Evolutionary conservation across 306 rosid genomes (phyloP), one percentile per base, ranked within the genome.

Genomic region (Rosa multiflora): DNA sequence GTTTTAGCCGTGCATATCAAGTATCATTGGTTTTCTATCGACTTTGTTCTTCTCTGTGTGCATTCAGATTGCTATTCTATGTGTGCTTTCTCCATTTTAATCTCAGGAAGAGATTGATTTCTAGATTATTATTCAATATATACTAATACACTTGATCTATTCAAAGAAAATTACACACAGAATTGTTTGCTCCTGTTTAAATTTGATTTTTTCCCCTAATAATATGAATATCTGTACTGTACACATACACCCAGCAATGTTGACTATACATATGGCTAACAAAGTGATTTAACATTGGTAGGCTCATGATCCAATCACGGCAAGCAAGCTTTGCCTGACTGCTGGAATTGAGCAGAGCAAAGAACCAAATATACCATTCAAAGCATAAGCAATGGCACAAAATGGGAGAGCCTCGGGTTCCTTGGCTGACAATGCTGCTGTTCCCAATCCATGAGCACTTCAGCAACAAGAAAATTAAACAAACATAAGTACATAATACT

Each of bases 341-440:
- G 77, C 83, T 10, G 99, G 98, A 79, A 95, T 70, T 44, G 99
- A 95, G 87, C 98, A 95, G 40, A 92, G 86, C 81, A 90, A 55
- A 37, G 99, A 90, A 72, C 99, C 99, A 85, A 92, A 92, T 74
- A 95, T 95, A 42, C 98, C 98, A 83, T 90, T 95, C 78, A 92
- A 81, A 61, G 91, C 98, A 79, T 95, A 91, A 58, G 99, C 97
- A 78, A 95, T 91, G 79, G 99, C 97, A 58, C 99, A 95, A 78
- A 95, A 95, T 62, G 99, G 97, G 61, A 95, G 97, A 80, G 99
- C 97, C 84, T 92, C 99, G 8, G 99, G 99, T 87, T 94, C 99
- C 87, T 94, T 94, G 53, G 94, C 97, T 67, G 97, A 91, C 80
- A 94, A 87, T 42, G 99, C 99, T 39, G 97, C 99, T 73, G 99